Conservation (phyloP, 768 basidiomycete genomes). For the Tricholoma terreum region DNA sequence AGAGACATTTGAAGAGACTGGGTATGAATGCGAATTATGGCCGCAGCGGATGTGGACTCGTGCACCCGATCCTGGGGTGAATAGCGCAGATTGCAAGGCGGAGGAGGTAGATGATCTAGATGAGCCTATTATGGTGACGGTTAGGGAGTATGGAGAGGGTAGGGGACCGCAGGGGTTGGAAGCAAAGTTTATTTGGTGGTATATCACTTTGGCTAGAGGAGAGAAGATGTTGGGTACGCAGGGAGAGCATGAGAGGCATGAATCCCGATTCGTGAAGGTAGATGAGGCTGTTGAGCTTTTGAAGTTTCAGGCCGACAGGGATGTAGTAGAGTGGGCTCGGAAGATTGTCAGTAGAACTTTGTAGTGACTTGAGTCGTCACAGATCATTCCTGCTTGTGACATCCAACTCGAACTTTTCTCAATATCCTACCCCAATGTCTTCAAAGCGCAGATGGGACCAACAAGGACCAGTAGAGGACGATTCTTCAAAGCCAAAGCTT, state of each 20-base stretch:
- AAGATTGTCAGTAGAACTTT: too few species aligned
- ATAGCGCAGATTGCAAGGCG: constrained; percentile 24
- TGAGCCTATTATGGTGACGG: constrained; percentile 33
- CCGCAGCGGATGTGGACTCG: constrained; percentile 50
- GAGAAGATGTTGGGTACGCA: constrained; percentile 40
- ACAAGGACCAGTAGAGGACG: constrained; percentile 46
- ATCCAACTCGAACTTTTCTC: too few species aligned
- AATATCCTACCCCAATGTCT: constrained; percentile 40
- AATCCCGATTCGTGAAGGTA: constrained; percentile 35
- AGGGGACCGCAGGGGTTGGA: constrained; percentile 10
- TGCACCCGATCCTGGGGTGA: constrained; percentile 49
- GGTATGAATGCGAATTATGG: constrained; percentile 50
- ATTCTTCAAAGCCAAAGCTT: constrained; percentile 14
- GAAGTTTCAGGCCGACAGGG: constrained; percentile 36
- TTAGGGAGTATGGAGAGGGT: constrained; percentile 22
- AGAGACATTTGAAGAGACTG: constrained; percentile 67
- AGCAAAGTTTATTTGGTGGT: constrained; percentile 55
- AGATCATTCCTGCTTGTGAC: too few species aligned
- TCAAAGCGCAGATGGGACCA: constrained; percentile 83
- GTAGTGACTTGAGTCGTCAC: too few species aligned
- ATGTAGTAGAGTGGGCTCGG: constrained; percentile 36
- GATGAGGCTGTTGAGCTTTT: constrained; percentile 33
- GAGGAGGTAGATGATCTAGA: constrained; percentile 21
- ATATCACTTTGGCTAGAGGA: constrained; percentile 33
- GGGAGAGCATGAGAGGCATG: constrained; percentile 41